A percentile compares a stretch with the other conserved stretches of the same genome.
These are phyloP conservation scores for Penicillium cinerascens DNA, from an alignment of 495 filamentous ascomycete species.

Conservation along the genomic window DNA sequence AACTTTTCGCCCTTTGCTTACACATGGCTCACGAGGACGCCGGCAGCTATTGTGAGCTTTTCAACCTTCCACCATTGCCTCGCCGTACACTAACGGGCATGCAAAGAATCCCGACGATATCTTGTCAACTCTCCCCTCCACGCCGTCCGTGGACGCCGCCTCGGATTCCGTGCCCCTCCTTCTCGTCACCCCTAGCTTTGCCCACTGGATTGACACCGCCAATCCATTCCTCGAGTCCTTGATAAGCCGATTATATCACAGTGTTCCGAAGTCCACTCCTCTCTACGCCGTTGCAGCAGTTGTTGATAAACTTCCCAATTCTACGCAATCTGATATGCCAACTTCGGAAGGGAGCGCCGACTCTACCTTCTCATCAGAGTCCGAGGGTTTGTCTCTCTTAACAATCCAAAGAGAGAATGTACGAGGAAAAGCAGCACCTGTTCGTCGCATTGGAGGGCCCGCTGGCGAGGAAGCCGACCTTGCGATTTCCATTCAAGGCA, in stretches of 20 bases:
- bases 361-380: slow-evolving; percentile 6
- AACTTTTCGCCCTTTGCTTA: slow-evolving; percentile 22
- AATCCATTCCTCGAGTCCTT: slow-evolving; percentile 31
- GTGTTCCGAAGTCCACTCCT: slow-evolving; percentile 1
- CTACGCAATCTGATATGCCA: background rate
- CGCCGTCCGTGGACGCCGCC: slow-evolving; percentile 5
- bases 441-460: slow-evolving; percentile 31
- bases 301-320: slow-evolving; percentile 33
- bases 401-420: slow-evolving; percentile 23
- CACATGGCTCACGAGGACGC: slow-evolving; percentile 40
- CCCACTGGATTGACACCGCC: slow-evolving; percentile 36
- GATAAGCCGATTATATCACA: slow-evolving; percentile 23
- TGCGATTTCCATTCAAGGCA: slow-evolving; percentile 23
- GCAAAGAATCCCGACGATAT: slow-evolving; percentile 33
- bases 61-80: background rate
- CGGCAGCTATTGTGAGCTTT: slow-evolving; percentile 32
- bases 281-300: slow-evolving; percentile 34
- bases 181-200: slow-evolving; percentile 39
- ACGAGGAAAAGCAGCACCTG: slow-evolving; percentile 29
- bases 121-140: slow-evolving; percentile 26
- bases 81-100: background rate
- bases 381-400: slow-evolving; percentile 37
- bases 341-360: too few species aligned
- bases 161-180: slow-evolving; percentile 28
- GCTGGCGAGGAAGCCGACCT: slow-evolving; percentile 34